Evolutionary conservation across 2,329 filamentous ascomycete species (phyloP).

Genomic region (Cercospora nicotianae): DNA sequence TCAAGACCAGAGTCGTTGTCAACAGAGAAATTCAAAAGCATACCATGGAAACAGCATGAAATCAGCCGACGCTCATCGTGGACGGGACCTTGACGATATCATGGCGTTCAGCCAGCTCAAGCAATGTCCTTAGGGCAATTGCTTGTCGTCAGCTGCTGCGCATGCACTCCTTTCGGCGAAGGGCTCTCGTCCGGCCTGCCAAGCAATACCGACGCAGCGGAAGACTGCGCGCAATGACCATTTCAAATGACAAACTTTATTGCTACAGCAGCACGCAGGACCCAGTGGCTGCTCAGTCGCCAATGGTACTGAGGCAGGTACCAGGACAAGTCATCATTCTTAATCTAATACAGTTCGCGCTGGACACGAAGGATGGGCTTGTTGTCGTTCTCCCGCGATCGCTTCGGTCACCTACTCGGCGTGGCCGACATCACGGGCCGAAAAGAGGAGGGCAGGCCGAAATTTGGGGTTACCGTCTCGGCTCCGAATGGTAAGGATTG

Average conservation of each 20-base stretch:
- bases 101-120: constrained; percentile 1
- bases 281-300: background rate
- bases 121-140: background rate
- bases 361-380: background rate
- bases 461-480: background rate
- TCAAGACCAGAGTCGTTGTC: background rate
- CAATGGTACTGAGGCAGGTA: background rate
- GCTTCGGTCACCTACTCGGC: background rate
- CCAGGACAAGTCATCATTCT: background rate
- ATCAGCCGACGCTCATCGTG: background rate
- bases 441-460: background rate
- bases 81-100: background rate
- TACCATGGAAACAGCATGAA: background rate
- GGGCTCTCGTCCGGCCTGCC: background rate
- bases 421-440: constrained; percentile 12
- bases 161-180: background rate
- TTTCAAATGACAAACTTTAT: constrained; percentile 9
- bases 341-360: background rate
- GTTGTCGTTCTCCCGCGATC: background rate
- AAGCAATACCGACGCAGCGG: background rate
- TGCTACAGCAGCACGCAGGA: background rate
- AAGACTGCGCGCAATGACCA: background rate
- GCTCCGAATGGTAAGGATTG: background rate
- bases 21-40: background rate
- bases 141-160: background rate